Evolutionary conservation across 192 early-diverging fungal species (phyloP), one percentile per base, ranked within the genome.

Genomic region (Mortierella antarctica): DNA sequence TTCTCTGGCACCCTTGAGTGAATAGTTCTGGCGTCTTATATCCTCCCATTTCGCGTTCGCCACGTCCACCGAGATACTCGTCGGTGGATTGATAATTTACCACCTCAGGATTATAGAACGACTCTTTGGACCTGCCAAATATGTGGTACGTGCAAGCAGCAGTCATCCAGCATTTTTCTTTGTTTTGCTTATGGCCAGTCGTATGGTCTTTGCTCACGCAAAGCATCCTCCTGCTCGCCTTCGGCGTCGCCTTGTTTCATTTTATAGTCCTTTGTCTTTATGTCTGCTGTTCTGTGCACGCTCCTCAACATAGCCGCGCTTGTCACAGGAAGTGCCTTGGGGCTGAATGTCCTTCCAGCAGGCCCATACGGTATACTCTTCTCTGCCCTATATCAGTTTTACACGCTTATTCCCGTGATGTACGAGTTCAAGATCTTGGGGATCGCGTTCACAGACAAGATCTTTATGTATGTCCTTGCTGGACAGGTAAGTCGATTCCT

Each of bases 291-390:
- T 10, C 21, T 85, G 2, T 85, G 86, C 2, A 90, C 88, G 11
- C 70, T 90, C 48, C 57, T 91, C 1, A 88, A 91, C 51, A 58
- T 91, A 44, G 88, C 86, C 5, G 84, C 82, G 1, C 61, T 90
- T 3, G 75, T 87, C 5, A 74, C 82, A 31, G 85, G 86, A 23
- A 76, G 48, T 15, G 64, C 62, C n/a, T 47, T 84, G 18, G 89
- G 88, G 4, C 65, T 90, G 17, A 82, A 78, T 44, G 70, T 69
- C 20, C 71, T 90, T 50, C 89, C 89, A 10, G 83, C 82, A 41
- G 89, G 90, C 23, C 90, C 90, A 61, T 91, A 88, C 67, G 88
- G 86, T 9, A 48, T 91, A 6, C 67, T 91, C 21, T 91, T 89
- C 70, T 83, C 89, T 2, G 74, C 74, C 14, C 54, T 91, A 13